A percentile compares a stretch with the other conserved stretches of the same genome.
These are phyloP conservation scores for Prunus padus DNA, from an alignment of 306 rosid species.

Conservation along the genomic window DNA sequence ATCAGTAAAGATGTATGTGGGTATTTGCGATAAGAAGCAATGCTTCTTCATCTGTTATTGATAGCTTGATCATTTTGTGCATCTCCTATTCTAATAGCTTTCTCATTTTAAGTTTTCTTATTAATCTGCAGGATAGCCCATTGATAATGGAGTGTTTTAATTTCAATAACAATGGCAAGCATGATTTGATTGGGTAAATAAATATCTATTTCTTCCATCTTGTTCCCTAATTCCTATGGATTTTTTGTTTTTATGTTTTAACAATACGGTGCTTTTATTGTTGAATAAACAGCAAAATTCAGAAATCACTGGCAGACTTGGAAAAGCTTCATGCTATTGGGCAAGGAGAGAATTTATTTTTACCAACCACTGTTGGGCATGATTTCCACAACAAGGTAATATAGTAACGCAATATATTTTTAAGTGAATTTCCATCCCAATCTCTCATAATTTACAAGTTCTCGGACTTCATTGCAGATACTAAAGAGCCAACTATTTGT, in stretches of 20 bases:
- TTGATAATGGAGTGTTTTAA: constrained; percentile 85
- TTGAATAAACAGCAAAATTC: constrained; percentile 68
- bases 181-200: constrained; percentile 91
- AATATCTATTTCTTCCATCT: constrained; percentile 22
- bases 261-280: constrained; percentile 9
- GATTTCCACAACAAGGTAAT: constrained; percentile 78
- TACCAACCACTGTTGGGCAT: constrained; percentile 57
- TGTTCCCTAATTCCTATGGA: constrained; percentile 16
- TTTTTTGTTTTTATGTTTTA: background rate
- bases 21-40: background rate
- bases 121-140: constrained; percentile 70
- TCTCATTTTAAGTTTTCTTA: constrained; percentile 38
- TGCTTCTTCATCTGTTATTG: constrained; percentile 16
- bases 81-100: constrained; percentile 8
- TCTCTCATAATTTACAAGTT: constrained; percentile 26
- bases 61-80: constrained; percentile 25
- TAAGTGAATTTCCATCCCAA: background rate
- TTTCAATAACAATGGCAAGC: constrained; percentile 88
- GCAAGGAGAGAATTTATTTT: constrained; percentile 60
- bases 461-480: constrained; percentile 47
- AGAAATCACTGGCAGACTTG: constrained; percentile 73
- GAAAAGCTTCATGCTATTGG: constrained; percentile 71
- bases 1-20: background rate
- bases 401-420: constrained; percentile 29
- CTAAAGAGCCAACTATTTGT: constrained; percentile 79